Base-by-base conservation (phyloP, 768 basidiomycete species). In the Kondoa malvinella region DNA sequence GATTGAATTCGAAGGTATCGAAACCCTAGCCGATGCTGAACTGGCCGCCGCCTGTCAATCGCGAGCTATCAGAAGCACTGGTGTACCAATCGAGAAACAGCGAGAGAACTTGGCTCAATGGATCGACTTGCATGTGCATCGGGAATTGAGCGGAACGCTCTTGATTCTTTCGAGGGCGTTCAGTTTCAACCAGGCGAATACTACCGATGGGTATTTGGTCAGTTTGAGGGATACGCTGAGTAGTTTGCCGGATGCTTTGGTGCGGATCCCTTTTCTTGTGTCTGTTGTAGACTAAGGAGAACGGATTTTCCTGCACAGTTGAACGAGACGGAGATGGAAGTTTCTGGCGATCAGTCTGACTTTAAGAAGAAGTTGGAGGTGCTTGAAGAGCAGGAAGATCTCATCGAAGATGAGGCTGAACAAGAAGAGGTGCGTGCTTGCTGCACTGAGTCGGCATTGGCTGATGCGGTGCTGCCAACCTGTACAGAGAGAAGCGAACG, bases 351-450 rank as follows among this genome's bases (percentile, higher is more conserved):
- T 56, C 86, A 86, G 64, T 90, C 91, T 26, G 71, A 77, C 2
- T 96, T 95, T 83, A 94, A 95, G 81, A 89, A 97, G 81, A 95
- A 94, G 78, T 83, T 99, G 66, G 95, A 97, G 71, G 94, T 99
- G 29, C 80, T 99, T 76, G 90, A 95, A 73, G 89, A 99, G 74
- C 95, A 99, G 77, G 89, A 99, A 76, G 95, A 99, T 77, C 89
- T 99, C 70, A 99, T 99, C 76, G 92, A 99, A 76, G 95, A 99
- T 77, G 95, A 99, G 78, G 85, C 92, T 71, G 95, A 96, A 76
- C 95, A 99, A 77, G 95, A 99, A 71, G 86, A 92, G 78, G 78
- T 77, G 34, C 58, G 76, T 33, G 57, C 4, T 59, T 31, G 8
- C 27, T 56, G 34, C 32, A 25, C 3, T 68, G 16, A 15, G 32